phyloP scores from a whole-genome alignment of 352 stramenopile species.

The Globisporangium nunn region DNA sequence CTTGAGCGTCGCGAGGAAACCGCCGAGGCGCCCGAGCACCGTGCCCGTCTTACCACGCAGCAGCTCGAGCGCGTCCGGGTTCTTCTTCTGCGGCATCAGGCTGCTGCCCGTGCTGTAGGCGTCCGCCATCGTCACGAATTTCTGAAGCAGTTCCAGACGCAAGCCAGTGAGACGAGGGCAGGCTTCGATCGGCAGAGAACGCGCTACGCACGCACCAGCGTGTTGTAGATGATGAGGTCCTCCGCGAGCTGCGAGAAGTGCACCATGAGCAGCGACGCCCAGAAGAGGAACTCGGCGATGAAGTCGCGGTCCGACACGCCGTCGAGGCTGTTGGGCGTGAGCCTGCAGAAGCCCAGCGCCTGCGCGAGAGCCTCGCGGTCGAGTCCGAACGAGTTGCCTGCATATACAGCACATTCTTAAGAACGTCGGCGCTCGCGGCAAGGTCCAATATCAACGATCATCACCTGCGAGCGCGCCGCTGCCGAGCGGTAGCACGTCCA shows the following conservation, averaged over 20 bases:
- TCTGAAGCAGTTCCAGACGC: conserved; percentile 16
- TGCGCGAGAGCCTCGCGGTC: conserved; percentile 92
- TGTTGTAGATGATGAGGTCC: conserved; percentile 99
- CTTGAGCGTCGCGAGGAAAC: conserved; percentile 96
- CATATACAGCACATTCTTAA: neutral
- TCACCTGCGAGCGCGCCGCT: conserved; percentile 91
- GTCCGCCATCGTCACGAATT: conserved; percentile 95
- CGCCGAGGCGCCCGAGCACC: conserved; percentile 91
- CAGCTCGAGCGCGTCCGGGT: conserved; percentile 98
- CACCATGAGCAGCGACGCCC: conserved; percentile 92
- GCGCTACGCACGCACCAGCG: conserved; percentile 27
- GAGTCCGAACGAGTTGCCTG: conserved; percentile 95
- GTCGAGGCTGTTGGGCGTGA: conserved; percentile 96
- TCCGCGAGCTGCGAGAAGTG: conserved; percentile 98
- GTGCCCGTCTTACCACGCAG: conserved; percentile 96
- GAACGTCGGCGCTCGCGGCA: neutral
- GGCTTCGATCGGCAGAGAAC: too few species aligned
- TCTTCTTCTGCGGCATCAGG: conserved; percentile 99
- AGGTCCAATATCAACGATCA: too few species aligned
- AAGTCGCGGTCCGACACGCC: conserved; percentile 98
- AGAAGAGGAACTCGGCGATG: conserved; percentile 98
- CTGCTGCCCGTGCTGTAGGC: conserved; percentile 97
- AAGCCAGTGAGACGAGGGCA: too few species aligned
- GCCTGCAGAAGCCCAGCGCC: conserved; percentile 91
- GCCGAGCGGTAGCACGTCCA: conserved; percentile 95